These are phyloP conservation scores for Alternaria conjuncta DNA, from an alignment of 2,329 filamentous ascomycete species.

Conservation along the genomic window DNA sequence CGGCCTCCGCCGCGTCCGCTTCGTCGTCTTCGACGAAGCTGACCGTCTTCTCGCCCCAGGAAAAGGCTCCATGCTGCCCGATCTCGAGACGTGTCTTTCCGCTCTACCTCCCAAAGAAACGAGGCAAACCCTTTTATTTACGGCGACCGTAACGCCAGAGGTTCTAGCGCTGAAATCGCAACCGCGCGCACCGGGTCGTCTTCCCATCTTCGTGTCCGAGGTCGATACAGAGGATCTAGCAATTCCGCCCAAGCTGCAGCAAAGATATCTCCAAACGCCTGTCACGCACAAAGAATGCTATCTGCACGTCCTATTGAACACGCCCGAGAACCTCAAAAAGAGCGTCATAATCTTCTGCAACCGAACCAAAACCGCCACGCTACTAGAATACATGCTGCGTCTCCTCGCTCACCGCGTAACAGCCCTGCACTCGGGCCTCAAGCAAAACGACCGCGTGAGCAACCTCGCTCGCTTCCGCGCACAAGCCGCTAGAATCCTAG, in stretches of 20 bases:
- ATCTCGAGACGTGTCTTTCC: slow-evolving; percentile 86
- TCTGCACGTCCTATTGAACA: slow-evolving; percentile 85
- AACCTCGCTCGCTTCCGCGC: slow-evolving; percentile 94
- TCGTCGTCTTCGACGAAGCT: slow-evolving; percentile 94
- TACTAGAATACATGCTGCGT: slow-evolving; percentile 86
- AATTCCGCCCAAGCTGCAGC: slow-evolving; percentile 79
- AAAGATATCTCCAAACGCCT: slow-evolving; percentile 86
- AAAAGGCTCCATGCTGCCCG: slow-evolving; percentile 88
- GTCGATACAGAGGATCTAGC: slow-evolving; percentile 75
- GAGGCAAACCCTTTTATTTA: slow-evolving; percentile 95
- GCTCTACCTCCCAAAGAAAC: slow-evolving; percentile 77
- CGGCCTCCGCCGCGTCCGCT: slow-evolving; percentile 77
- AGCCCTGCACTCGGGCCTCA: slow-evolving; percentile 84
- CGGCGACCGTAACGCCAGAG: slow-evolving; percentile 91
- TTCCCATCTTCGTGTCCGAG: slow-evolving; percentile 87
- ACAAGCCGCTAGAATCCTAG: slow-evolving; percentile 82
- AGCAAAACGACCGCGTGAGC: slow-evolving; percentile 81
- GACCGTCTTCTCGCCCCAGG: slow-evolving; percentile 81
- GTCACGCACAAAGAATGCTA: slow-evolving; percentile 95
- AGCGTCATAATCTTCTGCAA: slow-evolving; percentile 95
- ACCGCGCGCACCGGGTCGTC: slow-evolving; percentile 73
- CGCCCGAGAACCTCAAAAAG: slow-evolving; percentile 72
- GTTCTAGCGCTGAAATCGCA: slow-evolving; percentile 84
- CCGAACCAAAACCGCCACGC: slow-evolving; percentile 83
- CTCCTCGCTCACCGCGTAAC: slow-evolving; percentile 89